Base-by-base conservation (phyloP, 2,329 filamentous ascomycete genomes). In the Neurospora crassa region DNA sequence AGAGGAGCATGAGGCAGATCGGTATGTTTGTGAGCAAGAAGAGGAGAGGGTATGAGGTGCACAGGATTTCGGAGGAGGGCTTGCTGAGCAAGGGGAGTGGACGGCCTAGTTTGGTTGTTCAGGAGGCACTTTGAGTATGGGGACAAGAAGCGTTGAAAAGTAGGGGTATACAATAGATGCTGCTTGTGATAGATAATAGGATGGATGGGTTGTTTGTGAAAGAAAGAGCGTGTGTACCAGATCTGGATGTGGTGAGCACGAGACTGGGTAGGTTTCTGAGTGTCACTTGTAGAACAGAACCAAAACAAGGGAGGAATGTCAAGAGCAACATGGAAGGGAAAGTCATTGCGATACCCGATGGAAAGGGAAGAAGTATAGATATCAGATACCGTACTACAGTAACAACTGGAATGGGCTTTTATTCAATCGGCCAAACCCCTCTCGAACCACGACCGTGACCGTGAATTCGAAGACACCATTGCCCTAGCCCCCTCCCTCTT, bases 31-130 rank as follows among this genome's bases (percentile, higher is more conserved):
- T 91, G 78, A 93, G 91, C 78, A 91, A 92, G 82, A 90, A 90
- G 79, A 91, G 94, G 73, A 92, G 91, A 71, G 89, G 90, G 75
- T 97, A 97, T 82, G 93, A 92, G 67, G 86, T 95, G 75, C 93
- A 97, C 82, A 88, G 89, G 81, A 89, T 97, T 76, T 81, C 86
- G 69, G 83, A 93, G 76, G 93, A 85, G 70, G 71, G 67, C 37
- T 68, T 76, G 68, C 53, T 72, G 18, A 20, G 40, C 68, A 29
- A 40, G 71, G 71, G 41, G 69, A 68, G 10, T 63, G 68, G 20
- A 59, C 69, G 20, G 69, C 69, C 41, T 69, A 63, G 53, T 11
- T 63, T 67, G n/a, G 72, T 74, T 20, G 68, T 75, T 18, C 70
- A 74, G 69, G 74, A 76, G 73, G 74, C 71, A 29, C 70, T 72